These are phyloP conservation scores for Rhodotorula babjevae DNA, from an alignment of 768 basidiomycete species.

Conservation along the genomic window DNA sequence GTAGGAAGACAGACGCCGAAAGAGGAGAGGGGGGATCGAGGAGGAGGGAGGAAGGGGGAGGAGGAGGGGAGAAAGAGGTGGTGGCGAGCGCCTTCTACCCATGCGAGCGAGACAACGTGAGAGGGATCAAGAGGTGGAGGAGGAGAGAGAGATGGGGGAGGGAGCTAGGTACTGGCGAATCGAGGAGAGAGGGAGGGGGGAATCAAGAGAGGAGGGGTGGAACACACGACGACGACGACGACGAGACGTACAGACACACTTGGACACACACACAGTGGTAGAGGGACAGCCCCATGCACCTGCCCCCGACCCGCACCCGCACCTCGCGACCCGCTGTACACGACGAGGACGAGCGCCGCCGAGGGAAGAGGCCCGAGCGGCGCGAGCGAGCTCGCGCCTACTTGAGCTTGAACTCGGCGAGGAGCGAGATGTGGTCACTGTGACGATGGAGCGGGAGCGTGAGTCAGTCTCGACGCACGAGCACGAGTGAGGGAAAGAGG, in stretches of 20 bases:
- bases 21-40: neutral
- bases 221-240: neutral
- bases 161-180: too few relatives aligned
- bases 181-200: too few relatives aligned
- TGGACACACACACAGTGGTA: neutral
- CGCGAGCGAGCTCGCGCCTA: neutral
- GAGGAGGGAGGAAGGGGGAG: neutral
- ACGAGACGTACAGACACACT: neutral
- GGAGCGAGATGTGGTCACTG: slow-evolving; percentile 40
- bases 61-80: neutral
- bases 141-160: neutral
- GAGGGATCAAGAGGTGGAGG: neutral
- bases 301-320: too few relatives aligned
- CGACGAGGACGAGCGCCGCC: too few relatives aligned
- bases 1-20: too few relatives aligned
- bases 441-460: too few relatives aligned
- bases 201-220: too few relatives aligned
- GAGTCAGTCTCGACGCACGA: neutral
- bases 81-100: neutral
- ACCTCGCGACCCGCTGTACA: neutral
- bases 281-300: neutral
- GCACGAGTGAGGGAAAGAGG: too few relatives aligned
- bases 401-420: slow-evolving; percentile 39
- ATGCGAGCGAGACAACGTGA: neutral
- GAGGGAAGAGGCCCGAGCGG: too few relatives aligned